A percentile compares a stretch with the other conserved stretches of the same genome.
Conservation (phyloP, 129 eudicot genomes). For the Helichrysum umbraculigerum region DNA sequence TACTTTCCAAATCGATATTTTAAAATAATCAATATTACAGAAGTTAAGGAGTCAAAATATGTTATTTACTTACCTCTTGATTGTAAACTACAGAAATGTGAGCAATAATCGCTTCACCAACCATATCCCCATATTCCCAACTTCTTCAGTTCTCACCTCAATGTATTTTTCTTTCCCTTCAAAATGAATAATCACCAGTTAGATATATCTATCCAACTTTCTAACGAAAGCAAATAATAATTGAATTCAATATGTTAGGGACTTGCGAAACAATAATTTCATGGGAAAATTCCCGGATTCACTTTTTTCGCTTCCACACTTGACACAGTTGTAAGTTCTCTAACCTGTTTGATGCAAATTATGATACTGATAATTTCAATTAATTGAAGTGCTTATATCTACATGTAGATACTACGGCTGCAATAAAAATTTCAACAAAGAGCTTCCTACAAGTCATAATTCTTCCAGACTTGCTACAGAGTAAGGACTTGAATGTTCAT, state of each 20-base stretch:
- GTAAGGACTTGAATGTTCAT: constrained; percentile 43
- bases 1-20: background rate
- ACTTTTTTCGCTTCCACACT: constrained; percentile 47
- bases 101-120: constrained; percentile 59
- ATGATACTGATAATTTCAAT: background rate
- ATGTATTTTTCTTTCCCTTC: constrained; percentile 42
- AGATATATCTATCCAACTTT: background rate
- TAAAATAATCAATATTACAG: background rate
- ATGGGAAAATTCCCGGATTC: constrained; percentile 57
- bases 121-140: constrained; percentile 53
- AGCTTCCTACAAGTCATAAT: constrained; percentile 43
- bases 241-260: constrained; percentile 44
- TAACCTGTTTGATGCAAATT: constrained; percentile 16
- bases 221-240: constrained; percentile 16
- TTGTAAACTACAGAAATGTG: constrained; percentile 50
- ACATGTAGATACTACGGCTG: constrained; percentile 64
- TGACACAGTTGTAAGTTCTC: constrained; percentile 63
- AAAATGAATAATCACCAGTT: constrained; percentile 18
- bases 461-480: constrained; percentile 61
- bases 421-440: constrained; percentile 50
- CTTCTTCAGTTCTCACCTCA: constrained; percentile 50
- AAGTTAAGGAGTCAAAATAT: background rate
- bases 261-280: constrained; percentile 73
- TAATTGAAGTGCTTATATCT: constrained; percentile 17
- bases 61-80: constrained; percentile 25